A percentile compares a stretch with the other conserved stretches of the same genome.
These are phyloP conservation scores for Neoboletus brunneissimus DNA, from an alignment of 768 basidiomycete genomes.

Conservation along the genomic window DNA sequence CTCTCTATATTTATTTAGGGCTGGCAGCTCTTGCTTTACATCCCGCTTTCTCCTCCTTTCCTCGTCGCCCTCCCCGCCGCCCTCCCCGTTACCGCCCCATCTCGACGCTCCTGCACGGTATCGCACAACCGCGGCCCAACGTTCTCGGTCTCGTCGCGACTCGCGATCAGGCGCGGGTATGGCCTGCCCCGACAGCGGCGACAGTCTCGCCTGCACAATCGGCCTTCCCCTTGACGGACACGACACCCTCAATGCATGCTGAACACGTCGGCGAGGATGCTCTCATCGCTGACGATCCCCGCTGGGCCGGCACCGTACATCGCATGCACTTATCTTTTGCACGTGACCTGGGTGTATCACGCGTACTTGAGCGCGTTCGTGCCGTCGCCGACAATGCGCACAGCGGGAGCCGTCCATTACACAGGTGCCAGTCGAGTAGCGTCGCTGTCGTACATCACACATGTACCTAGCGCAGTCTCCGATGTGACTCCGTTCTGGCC, in stretches of 20 bases:
- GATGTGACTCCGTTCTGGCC: background rate
- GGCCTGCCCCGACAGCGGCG: background rate
- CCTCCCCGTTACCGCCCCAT: background rate
- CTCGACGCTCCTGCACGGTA: background rate
- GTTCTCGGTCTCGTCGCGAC: constrained; percentile 16
- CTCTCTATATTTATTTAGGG: constrained; percentile 35
- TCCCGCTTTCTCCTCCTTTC: constrained; percentile 1
- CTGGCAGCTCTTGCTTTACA: constrained; percentile 28
- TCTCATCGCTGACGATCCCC: constrained; percentile 14
- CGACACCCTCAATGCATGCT: background rate
- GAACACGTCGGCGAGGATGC: constrained; percentile 5
- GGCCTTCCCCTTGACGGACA: background rate
- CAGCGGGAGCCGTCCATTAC: background rate
- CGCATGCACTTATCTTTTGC: constrained; percentile 23
- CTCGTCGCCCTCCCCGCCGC: background rate
- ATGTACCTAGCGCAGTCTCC: background rate
- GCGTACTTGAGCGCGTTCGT: constrained; percentile 6
- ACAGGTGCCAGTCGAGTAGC: background rate
- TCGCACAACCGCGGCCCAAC: background rate
- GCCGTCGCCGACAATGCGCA: background rate
- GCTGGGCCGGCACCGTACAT: constrained; percentile 4
- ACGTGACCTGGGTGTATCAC: constrained; percentile 23
- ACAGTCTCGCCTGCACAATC: constrained; percentile 6
- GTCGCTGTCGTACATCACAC: background rate
- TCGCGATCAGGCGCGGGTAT: constrained; percentile 19